These are phyloP conservation scores for Rossbeevera mucosa DNA, from an alignment of 768 basidiomycete genomes.

Conservation along the genomic window DNA sequence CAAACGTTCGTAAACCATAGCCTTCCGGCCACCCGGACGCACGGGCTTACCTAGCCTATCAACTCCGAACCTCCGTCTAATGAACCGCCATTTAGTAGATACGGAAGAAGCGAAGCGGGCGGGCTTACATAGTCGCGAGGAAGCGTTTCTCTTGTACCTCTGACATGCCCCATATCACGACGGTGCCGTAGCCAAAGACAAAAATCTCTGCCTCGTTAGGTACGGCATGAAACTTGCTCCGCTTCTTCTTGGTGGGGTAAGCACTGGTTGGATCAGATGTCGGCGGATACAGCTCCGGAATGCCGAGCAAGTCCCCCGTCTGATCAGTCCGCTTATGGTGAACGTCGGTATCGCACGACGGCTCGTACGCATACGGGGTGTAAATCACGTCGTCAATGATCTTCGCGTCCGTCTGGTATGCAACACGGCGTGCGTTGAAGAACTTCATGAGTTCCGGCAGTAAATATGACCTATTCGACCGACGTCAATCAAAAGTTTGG, in stretches of 20 bases:
- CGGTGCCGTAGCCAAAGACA: constrained; percentile 89
- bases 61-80: constrained; percentile 89
- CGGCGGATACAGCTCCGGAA: constrained; percentile 53
- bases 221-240: constrained; percentile 63
- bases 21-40: background rate
- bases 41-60: constrained; percentile 66
- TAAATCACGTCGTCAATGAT: constrained; percentile 93
- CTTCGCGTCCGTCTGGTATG: constrained; percentile 84
- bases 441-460: constrained; percentile 86
- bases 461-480: constrained; percentile 67
- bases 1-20: constrained; percentile 1
- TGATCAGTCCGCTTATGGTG: constrained; percentile 28
- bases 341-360: constrained; percentile 33
- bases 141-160: constrained; percentile 89
- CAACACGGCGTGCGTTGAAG: constrained; percentile 73
- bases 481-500: background rate
- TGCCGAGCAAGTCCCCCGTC: constrained; percentile 73
- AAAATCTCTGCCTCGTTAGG: constrained; percentile 83
- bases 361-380: constrained; percentile 84
- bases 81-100: constrained; percentile 2
- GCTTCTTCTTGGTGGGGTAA: constrained; percentile 43
- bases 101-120: background rate
- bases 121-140: constrained; percentile 78
- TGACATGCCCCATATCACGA: constrained; percentile 98
- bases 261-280: constrained; percentile 30